Evolutionary conservation across 208 protist species (phyloP), one percentile per base, ranked within the genome.

Genomic region (Acanthamoeba royreba): DNA sequence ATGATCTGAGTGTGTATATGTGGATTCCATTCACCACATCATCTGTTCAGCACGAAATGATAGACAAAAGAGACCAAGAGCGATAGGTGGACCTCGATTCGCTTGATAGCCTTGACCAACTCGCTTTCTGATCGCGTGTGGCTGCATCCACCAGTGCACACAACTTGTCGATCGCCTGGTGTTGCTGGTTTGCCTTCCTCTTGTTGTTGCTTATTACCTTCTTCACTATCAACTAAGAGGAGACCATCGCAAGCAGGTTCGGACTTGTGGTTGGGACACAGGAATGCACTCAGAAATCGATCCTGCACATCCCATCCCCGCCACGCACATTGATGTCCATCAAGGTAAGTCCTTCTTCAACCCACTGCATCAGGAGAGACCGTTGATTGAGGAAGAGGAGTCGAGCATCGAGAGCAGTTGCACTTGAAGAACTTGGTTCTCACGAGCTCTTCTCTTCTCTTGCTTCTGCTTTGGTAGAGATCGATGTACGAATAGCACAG

Each of bases 401-500:
- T 5, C 11, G 74, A 28, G 74, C 74, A 85, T 0, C 74, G 74
- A 4, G 15, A 31, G 45, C 74, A 85, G 42, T 9, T 17, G 45
- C 74, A 85, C 22, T 85, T n/a, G 38, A 85, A 85, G 74, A 19
- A 47, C 74, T 85, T 85, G 38, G 74, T 85, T 8, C 19, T 11
- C 22, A 28, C 40, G 40, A 85, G 74, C 45, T 85, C 74, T 17
- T 17, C 74, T 42, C 49, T 19, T 31, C 74, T 45, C 45, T 85
- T 45, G 42, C 25, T 25, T 13, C 74, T 45, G 38, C 42, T 53
- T 42, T 85, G 74, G 45, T 85, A 85, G 19, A 85, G 74, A 31
- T 85, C 74, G 45, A 85, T 85, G 74, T 85, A 85, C 25, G 74
- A 85, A 49, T 53, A 53, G 74, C 74, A 85, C 45, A 85, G 45